phyloP scores from a whole-genome alignment of 805 yeast genomes.

The Wickerhamomyces strasburgensis region DNA sequence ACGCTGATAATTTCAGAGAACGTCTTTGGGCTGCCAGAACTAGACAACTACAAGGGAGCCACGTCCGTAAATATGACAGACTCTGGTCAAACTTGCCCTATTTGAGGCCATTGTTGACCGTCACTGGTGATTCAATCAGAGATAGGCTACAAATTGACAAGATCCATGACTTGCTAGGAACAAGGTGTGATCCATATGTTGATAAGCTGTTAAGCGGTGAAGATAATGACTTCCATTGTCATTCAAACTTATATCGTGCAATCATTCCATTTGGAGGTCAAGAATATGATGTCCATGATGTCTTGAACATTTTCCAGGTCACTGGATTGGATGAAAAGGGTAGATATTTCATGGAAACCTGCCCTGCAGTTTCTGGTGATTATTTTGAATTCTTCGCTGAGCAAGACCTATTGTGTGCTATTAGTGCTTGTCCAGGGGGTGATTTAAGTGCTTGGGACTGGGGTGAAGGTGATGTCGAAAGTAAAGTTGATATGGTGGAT shows the following conservation, averaged over 20 bases:
- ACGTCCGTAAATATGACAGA: slow-evolving; percentile 55
- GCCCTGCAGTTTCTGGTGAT: slow-evolving; percentile 56
- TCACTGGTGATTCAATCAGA: slow-evolving; percentile 55
- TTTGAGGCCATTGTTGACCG: slow-evolving; percentile 58
- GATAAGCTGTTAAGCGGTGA: slow-evolving; percentile 60
- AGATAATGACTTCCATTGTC: slow-evolving; percentile 64
- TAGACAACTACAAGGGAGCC: slow-evolving; percentile 59
- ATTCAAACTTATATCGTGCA: slow-evolving; percentile 57
- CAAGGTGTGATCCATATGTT: slow-evolving; percentile 67
- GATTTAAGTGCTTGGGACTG: slow-evolving; percentile 66
- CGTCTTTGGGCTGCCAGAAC: slow-evolving; percentile 68
- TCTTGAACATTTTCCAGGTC: slow-evolving; percentile 63
- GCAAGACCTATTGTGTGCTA: slow-evolving; percentile 57
- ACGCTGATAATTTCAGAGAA: slow-evolving; percentile 54
- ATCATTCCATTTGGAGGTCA: slow-evolving; percentile 56
- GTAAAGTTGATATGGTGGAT: slow-evolving; percentile 47
- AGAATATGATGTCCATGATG: slow-evolving; percentile 66
- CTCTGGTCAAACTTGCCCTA: slow-evolving; percentile 66
- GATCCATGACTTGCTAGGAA: slow-evolving; percentile 61
- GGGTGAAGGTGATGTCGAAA: slow-evolving; percentile 52
- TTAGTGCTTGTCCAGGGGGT: slow-evolving; percentile 68
- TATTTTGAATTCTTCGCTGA: slow-evolving; percentile 67
- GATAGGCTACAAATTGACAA: slow-evolving; percentile 60
- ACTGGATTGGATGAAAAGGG: slow-evolving; percentile 63
- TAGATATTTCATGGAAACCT: slow-evolving; percentile 66